phyloP scores from a whole-genome alignment of 768 basidiomycete genomes.

The Ephemerocybe angulata region DNA sequence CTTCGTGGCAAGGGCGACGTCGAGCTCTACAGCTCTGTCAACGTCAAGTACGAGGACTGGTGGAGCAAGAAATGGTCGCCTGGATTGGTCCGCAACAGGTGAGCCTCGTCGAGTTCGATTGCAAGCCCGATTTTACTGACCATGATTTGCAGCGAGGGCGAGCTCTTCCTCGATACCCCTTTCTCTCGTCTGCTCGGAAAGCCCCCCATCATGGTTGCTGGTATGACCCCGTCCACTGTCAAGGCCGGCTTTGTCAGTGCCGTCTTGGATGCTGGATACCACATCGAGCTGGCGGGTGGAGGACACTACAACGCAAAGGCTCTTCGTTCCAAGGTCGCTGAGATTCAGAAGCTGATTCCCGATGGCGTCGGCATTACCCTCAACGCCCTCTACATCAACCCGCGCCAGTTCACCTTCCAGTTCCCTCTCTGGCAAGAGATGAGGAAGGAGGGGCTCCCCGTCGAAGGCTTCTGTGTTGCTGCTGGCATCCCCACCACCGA shows the following conservation, averaged over 20 bases:
- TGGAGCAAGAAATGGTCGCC: slow-evolving; percentile 92
- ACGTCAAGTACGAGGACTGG: slow-evolving; percentile 75
- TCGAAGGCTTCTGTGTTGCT: slow-evolving; percentile 99
- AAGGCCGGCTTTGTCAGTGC: slow-evolving; percentile 94
- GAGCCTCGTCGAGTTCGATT: slow-evolving; percentile 23
- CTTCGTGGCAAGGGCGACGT: slow-evolving; percentile 86
- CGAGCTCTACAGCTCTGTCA: slow-evolving; percentile 70
- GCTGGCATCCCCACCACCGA: slow-evolving; percentile 96
- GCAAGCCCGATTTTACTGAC: slow-evolving; percentile 8
- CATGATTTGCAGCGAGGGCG: slow-evolving; percentile 66
- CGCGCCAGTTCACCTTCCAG: slow-evolving; percentile 95
- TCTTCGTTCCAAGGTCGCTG: slow-evolving; percentile 86
- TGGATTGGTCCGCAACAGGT: slow-evolving; percentile 85
- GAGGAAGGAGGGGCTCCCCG: slow-evolving; percentile 89
- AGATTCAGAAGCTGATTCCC: slow-evolving; percentile 83
- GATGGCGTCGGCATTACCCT: slow-evolving; percentile 89
- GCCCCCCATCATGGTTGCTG: slow-evolving; percentile 98
- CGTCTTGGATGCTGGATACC: slow-evolving; percentile 88
- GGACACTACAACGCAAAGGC: slow-evolving; percentile 93
- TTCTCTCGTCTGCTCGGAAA: slow-evolving; percentile 96
- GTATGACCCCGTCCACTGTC: slow-evolving; percentile 98
- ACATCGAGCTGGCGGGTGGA: slow-evolving; percentile 95
- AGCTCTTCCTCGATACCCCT: slow-evolving; percentile 88
- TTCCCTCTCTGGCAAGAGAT: slow-evolving; percentile 98
- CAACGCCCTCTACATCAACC: slow-evolving; percentile 97